These are phyloP conservation scores for Pyrus betulifolia DNA, from an alignment of 306 rosid genomes.

Conservation along the genomic window DNA sequence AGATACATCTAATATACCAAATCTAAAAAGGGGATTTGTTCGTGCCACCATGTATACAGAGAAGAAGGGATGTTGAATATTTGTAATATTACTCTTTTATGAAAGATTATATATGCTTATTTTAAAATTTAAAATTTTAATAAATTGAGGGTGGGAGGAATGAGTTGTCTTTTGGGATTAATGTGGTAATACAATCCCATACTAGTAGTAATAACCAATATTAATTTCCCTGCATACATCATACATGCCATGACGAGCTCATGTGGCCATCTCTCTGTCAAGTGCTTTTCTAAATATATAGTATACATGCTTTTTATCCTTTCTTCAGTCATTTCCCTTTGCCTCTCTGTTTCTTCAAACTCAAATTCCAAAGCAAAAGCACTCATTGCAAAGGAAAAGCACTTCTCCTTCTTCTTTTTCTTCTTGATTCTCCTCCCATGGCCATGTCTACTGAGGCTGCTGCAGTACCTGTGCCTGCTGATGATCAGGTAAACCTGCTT, in stretches of 20 bases:
- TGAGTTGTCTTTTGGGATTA: constrained; percentile 10
- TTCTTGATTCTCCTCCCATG: background rate
- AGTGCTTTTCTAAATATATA: constrained; percentile 6
- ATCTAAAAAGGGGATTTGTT: background rate
- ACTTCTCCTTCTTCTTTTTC: background rate
- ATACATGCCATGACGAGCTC: background rate
- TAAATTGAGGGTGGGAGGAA: background rate
- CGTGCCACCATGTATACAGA: background rate
- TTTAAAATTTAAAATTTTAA: background rate
- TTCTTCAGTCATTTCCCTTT: background rate
- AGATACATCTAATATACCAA: background rate
- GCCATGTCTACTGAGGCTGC: constrained; percentile 7
- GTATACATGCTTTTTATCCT: background rate
- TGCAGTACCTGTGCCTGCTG: background rate
- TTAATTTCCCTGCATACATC: background rate
- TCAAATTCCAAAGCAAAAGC: background rate
- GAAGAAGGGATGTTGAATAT: background rate
- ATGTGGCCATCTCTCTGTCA: constrained; percentile 6
- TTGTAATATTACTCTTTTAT: background rate
- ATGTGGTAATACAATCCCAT: background rate
- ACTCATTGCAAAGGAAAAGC: background rate
- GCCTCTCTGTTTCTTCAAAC: background rate
- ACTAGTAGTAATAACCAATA: no score
- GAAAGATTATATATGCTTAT: background rate
- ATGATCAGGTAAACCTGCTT: constrained; percentile 1